Evolutionary conservation across 2,329 filamentous ascomycete genomes (phyloP), one percentile per base, ranked within the genome.

Genomic region (Pyricularia sp.): DNA sequence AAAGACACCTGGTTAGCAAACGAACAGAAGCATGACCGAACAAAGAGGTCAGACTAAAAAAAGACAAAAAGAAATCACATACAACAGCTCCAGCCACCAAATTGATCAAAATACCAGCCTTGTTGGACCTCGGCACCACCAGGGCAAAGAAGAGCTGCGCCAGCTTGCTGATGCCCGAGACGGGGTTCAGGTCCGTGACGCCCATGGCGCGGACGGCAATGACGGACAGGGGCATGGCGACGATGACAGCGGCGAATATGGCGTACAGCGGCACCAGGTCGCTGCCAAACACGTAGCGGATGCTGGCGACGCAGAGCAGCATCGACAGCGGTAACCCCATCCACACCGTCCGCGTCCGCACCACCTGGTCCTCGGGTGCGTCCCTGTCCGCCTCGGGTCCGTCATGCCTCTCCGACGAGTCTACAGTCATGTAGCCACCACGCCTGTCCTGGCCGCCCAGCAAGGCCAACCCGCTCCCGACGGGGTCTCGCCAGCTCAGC

Each of bases 91-190:
- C 95, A 0, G 94, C 95, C 7, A 99, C 88, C 1, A 99, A 86
- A 76, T 99, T 99, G 76, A 97, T 97, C 69, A 97, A 85, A n/a
- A 99, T 90, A 14, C 93, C 92, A 59, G 93, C 93, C 73, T 91
- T 90, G 74, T 92, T 88, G 0, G 88, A 88, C 68, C 90, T 83
- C 0, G 95, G 94, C 2, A 96, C 93, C 58, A 96, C 92, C 66
- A 97, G 81, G 2, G 95, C 95, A 78, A 99, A 98, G 76, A 98
- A 90, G 2, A 99, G 87, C 78, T 99, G 95, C 0, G 95, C 97
- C 3, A 99, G 85, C 81, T 99, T 99, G 76, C 91, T 94, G 78
- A 98, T 99, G 42, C 95, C 95, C 0, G 92, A 97, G 2, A 98
- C 95, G 0, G 95, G 95, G 76, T 98, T 98, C 11, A 99, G 84